Conservation (phyloP, 345 rosid genomes). For the Arabidopsis suecica region DNA sequence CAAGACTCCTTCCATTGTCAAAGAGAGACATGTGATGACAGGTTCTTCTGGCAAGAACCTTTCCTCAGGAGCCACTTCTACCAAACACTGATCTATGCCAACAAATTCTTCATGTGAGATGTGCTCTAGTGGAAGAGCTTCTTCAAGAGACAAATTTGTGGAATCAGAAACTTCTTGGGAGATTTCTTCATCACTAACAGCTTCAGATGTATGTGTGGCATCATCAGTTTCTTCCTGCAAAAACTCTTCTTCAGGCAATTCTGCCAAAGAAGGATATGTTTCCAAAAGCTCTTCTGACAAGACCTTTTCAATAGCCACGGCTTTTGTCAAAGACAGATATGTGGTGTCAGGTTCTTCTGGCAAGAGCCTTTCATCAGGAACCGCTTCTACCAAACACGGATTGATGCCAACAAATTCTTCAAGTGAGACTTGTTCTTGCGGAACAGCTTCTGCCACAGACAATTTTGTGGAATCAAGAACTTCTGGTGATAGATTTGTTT, state of each 20-base stretch:
- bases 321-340: slow-evolving; percentile 14
- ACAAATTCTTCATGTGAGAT: slow-evolving; percentile 14
- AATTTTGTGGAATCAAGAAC: slow-evolving; percentile 24
- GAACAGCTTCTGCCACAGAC: slow-evolving; percentile 17
- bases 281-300: slow-evolving; percentile 28
- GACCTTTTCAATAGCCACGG: slow-evolving; percentile 2
- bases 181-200: slow-evolving; percentile 29
- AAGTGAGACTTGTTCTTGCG: slow-evolving; percentile 26
- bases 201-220: slow-evolving; percentile 17
- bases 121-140: slow-evolving; percentile 19
- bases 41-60: slow-evolving; percentile 27
- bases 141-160: slow-evolving; percentile 13
- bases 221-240: slow-evolving; percentile 28
- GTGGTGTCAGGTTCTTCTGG: slow-evolving; percentile 29
- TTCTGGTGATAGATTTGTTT: slow-evolving; percentile 27
- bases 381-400: slow-evolving; percentile 17
- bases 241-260: slow-evolving; percentile 12
- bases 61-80: slow-evolving; percentile 30
- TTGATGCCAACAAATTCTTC: slow-evolving; percentile 20
- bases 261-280: slow-evolving; percentile 17
- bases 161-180: slow-evolving; percentile 14
- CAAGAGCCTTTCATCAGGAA: slow-evolving; percentile 20
- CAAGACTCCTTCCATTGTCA: slow-evolving; percentile 7
- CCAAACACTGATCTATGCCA: slow-evolving; percentile 16
- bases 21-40: slow-evolving; percentile 24